phyloP scores from a whole-genome alignment of 805 yeast species.

The Kazachstania psychrophila region DNA sequence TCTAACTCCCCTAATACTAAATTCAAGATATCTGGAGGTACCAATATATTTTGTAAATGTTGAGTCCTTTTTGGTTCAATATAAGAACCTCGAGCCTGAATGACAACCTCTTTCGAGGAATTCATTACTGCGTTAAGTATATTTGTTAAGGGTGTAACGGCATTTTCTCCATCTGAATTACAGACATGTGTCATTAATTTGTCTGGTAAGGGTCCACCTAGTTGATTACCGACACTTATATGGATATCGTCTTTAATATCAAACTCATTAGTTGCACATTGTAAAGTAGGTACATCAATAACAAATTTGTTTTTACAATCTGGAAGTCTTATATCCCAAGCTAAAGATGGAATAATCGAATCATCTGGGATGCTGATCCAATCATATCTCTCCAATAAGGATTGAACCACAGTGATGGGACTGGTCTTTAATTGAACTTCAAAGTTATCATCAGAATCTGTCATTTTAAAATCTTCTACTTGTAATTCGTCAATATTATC shows the following conservation, averaged over 20 bases:
- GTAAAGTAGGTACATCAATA: slow-evolving; percentile 24
- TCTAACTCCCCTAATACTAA: slow-evolving; percentile 13
- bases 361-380: slow-evolving; percentile 13
- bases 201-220: slow-evolving; percentile 23
- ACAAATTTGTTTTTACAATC: slow-evolving; percentile 30
- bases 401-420: background rate
- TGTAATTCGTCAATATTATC: slow-evolving; percentile 13
- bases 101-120: slow-evolving; percentile 9
- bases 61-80: background rate
- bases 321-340: slow-evolving; percentile 31
- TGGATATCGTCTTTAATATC: slow-evolving; percentile 1
- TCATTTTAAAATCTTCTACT: slow-evolving; percentile 19
- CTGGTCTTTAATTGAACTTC: slow-evolving; percentile 10
- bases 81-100: slow-evolving; percentile 15
- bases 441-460: slow-evolving; percentile 18
- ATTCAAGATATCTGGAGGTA: slow-evolving; percentile 13
- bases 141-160: slow-evolving; percentile 26
- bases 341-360: slow-evolving; percentile 27
- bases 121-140: slow-evolving; percentile 20
- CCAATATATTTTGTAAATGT: slow-evolving; percentile 5
- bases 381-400: slow-evolving; percentile 4
- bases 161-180: slow-evolving; percentile 25
- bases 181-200: slow-evolving; percentile 22
- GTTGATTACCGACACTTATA: slow-evolving; percentile 5
- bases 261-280: slow-evolving; percentile 10